Conservation (phyloP, 306 rosid species). For the Vachellia pachyceras region DNA sequence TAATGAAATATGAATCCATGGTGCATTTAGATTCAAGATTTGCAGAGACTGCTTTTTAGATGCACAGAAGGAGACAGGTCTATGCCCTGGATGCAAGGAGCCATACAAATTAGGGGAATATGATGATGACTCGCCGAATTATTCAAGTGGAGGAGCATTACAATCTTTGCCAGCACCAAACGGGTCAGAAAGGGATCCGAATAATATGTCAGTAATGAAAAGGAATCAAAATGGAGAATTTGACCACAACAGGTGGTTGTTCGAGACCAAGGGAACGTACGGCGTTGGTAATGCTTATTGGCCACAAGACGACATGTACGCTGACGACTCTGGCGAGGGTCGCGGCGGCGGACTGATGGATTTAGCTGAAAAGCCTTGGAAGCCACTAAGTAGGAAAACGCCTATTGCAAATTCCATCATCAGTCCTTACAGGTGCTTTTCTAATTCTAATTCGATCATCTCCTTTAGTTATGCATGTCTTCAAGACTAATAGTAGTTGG, state of each 20-base stretch:
- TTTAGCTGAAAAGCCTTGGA: slow-evolving; percentile 69
- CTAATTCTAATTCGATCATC: background rate
- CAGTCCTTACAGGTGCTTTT: slow-evolving; percentile 80
- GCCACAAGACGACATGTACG: slow-evolving; percentile 60
- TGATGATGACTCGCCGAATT: slow-evolving; percentile 56
- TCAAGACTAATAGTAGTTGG: too few relatives aligned
- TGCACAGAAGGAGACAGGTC: slow-evolving; percentile 68
- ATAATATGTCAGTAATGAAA: slow-evolving; percentile 82
- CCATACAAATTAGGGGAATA: slow-evolving; percentile 60
- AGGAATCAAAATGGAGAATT: slow-evolving; percentile 86
- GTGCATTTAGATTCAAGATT: slow-evolving; percentile 68
- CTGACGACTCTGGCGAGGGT: slow-evolving; percentile 48
- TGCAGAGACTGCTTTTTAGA: slow-evolving; percentile 89
- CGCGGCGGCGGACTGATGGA: slow-evolving; percentile 55
- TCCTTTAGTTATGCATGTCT: too few relatives aligned
- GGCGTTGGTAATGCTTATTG: slow-evolving; percentile 89
- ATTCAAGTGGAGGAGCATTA: slow-evolving; percentile 53
- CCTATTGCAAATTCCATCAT: slow-evolving; percentile 64
- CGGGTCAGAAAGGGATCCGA: slow-evolving; percentile 59
- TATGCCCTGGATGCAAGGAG: slow-evolving; percentile 94
- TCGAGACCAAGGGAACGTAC: slow-evolving; percentile 86
- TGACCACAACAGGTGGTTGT: slow-evolving; percentile 88
- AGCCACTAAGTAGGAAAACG: slow-evolving; percentile 63
- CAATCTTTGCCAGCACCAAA: slow-evolving; percentile 63
- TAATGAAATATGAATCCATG: background rate